Conservation (phyloP, 2,329 filamentous ascomycete genomes). For the Onygena corvina region DNA sequence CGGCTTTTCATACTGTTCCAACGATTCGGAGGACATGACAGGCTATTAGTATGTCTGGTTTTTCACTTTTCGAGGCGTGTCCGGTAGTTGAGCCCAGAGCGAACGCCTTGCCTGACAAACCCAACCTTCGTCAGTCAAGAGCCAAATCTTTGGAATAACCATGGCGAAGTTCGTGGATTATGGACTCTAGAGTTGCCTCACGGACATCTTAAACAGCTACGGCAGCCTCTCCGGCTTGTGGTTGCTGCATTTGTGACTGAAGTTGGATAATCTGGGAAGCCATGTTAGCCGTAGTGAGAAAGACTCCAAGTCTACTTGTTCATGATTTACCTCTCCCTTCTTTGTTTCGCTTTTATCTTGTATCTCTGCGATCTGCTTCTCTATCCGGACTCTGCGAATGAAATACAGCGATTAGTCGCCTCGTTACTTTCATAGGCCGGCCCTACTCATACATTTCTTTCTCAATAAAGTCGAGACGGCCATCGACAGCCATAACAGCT, state of each 20-base stretch:
- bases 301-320: not conserved
- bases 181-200: too few species aligned
- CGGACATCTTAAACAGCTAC: constrained; percentile 1
- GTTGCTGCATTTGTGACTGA: constrained; percentile 23
- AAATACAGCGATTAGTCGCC: not conserved
- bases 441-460: constrained; percentile 71
- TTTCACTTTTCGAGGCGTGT: too few species aligned
- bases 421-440: not conserved
- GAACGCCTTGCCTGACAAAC: too few species aligned
- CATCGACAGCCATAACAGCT: constrained; percentile 80
- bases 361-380: constrained; percentile 52
- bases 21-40: too few species aligned
- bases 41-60: too few species aligned
- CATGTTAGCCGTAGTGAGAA: not conserved
- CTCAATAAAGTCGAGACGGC: constrained; percentile 79
- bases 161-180: too few species aligned
- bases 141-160: too few species aligned
- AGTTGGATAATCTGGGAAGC: constrained; percentile 28
- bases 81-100: too few species aligned
- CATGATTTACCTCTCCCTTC: constrained; percentile 47
- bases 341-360: constrained; percentile 54
- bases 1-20: too few species aligned
- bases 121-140: too few species aligned
- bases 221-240: constrained; percentile 5
- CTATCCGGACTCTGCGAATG: constrained; percentile 49